Evolutionary conservation across 2,329 filamentous ascomycete genomes (phyloP), one percentile per base, ranked within the genome.

Genomic region (Paradendryphiella salina): DNA sequence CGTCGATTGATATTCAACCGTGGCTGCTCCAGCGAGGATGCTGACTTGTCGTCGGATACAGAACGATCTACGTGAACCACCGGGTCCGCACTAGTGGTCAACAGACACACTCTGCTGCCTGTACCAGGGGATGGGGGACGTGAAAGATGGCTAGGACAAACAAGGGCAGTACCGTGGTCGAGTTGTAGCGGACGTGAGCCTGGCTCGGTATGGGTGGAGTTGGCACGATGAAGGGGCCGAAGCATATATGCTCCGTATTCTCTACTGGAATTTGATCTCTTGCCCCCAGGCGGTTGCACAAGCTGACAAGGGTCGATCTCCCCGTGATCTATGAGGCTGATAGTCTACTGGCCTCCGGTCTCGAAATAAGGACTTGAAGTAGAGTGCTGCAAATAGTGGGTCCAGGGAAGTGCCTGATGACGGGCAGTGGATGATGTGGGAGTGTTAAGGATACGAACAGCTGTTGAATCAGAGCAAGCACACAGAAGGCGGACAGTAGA

Each of bases 191-290:
- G 46, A 47, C 42, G 26, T 41, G 35, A 50, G 44, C 40, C 47
- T 46, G 57, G 44, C 41, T 58, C 28, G 42, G 50, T 46, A 47
- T 50, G 44, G 15, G 37, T 41, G 34, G 26, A 35, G 34, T 45
- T 45, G 45, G 49, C 47, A 58, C 50, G 42, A 55, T 54, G 59
- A 59, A 68, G 61, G 65, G 54, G 58, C 54, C 46, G 58, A 52
- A 67, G 62, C 65, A 67, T 71, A 70, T 71, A 72, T 71, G 70
- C 65, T 66, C 63, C 46, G 60, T 61, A 56, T 64, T 36, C 65
- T 64, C 60, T 52, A 54, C 55, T 60, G 50, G 60, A 57, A 60
- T 57, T 63, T 62, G 57, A 60, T 51, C 63, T 57, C 55, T 57
- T 64, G 53, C 59, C 50, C 53, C 63, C 51, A 50, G 52, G 18